These are phyloP conservation scores for Xylaria venustula DNA, from an alignment of 495 filamentous ascomycete genomes.

Conservation along the genomic window DNA sequence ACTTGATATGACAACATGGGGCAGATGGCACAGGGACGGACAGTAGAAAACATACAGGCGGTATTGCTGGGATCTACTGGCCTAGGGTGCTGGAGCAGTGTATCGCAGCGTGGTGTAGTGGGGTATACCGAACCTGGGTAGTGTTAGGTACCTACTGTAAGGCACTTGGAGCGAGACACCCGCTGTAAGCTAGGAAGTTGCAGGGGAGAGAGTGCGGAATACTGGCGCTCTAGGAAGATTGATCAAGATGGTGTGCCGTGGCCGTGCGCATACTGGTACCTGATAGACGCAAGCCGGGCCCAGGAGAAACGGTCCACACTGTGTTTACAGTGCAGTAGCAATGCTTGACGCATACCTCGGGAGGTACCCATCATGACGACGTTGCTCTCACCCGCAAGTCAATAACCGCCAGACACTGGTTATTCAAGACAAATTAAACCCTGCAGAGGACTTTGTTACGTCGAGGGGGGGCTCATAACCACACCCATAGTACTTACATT, in stretches of 20 bases:
- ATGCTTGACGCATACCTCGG: background rate
- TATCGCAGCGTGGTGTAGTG: too few relatives aligned
- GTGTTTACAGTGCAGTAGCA: constrained; percentile 2
- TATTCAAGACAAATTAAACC: constrained; percentile 16
- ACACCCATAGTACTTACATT: background rate
- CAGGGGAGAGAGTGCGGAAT: constrained; percentile 10
- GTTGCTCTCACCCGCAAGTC: background rate
- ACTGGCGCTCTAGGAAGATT: background rate
- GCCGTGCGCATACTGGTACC: background rate
- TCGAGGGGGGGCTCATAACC: constrained; percentile 2
- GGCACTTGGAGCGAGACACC: too few relatives aligned
- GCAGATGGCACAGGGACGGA: too few relatives aligned
- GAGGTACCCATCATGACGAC: background rate
- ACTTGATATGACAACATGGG: too few relatives aligned
- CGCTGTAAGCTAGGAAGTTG: too few relatives aligned
- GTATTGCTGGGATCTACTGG: too few relatives aligned
- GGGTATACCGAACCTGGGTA: too few relatives aligned
- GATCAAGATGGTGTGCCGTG: background rate
- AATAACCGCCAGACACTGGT: background rate
- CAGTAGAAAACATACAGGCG: too few relatives aligned
- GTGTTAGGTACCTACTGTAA: too few relatives aligned
- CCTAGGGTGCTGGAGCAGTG: background rate
- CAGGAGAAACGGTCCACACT: background rate
- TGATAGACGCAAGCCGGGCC: background rate
- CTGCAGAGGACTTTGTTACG: constrained; percentile 17